Percentiles rank a stretch among this genome's conserved stretches.
phyloP scores from a whole-genome alignment of 352 stramenopile genomes.

The Phytophthora podocarpi region DNA sequence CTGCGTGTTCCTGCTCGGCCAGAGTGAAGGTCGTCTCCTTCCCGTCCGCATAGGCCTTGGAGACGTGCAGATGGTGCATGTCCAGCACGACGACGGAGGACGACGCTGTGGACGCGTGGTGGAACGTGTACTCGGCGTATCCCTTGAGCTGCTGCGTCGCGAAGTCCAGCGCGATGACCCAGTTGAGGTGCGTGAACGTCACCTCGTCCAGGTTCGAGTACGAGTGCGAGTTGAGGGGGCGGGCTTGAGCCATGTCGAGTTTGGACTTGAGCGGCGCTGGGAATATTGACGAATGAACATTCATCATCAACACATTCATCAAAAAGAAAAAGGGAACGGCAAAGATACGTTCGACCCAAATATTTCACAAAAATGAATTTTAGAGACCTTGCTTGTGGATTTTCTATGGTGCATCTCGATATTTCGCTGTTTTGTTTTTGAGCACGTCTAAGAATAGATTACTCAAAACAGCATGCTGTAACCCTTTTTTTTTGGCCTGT shows the following conservation, averaged over 20 bases:
- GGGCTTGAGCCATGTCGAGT: neutral
- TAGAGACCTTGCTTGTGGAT: too few relatives aligned
- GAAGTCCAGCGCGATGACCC: constrained; percentile 90
- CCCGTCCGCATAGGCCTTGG: constrained; percentile 56
- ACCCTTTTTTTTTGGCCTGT: too few relatives aligned
- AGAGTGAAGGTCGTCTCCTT: constrained; percentile 65
- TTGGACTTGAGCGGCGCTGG: neutral
- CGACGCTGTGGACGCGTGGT: constrained; percentile 29
- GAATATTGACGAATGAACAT: constrained; percentile 33
- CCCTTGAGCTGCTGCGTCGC: constrained; percentile 63
- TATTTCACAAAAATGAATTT: too few relatives aligned
- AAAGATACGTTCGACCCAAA: too few relatives aligned
- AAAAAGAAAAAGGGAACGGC: too few relatives aligned
- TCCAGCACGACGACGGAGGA: constrained; percentile 74
- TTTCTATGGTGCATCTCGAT: too few relatives aligned
- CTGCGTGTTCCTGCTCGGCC: constrained; percentile 39
- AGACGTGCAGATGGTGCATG: constrained; percentile 82
- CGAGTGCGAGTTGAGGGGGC: constrained; percentile 57
- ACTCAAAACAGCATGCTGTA: too few relatives aligned
- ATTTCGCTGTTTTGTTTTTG: too few relatives aligned
- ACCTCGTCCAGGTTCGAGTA: constrained; percentile 88
- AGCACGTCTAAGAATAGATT: too few relatives aligned
- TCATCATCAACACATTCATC: too few relatives aligned
- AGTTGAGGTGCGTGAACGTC: constrained; percentile 87
- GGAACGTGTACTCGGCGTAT: constrained; percentile 86